Base-by-base conservation (phyloP, 345 rosid genomes). In the Diplotaxis tenuifolia region DNA sequence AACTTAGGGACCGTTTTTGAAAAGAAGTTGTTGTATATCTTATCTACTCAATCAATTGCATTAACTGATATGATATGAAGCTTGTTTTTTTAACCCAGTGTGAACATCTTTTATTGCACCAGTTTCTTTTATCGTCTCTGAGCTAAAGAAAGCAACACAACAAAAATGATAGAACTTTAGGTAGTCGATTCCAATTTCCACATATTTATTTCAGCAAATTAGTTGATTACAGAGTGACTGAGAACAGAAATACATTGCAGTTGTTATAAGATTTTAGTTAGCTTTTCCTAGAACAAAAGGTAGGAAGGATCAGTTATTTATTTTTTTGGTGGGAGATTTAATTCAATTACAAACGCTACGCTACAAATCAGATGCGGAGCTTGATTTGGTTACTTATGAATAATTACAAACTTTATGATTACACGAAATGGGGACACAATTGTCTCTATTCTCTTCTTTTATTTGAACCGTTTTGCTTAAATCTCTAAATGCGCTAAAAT, bases 151-250 rank as follows among this genome's bases (percentile, higher is more conserved):
- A 47, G 53, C 53, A 47, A 47, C 20, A 47, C 20, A 47, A 47
- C 20, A 47, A 47, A 47, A 16, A 47, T 47, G 4, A 47, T 45
- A 47, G 53, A 47, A 47, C 21, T 16, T 47, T 47, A 47, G 54
- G 54, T 47, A 47, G 54, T 16, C 21, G 3, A 47, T 47, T 47
- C 54, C 53, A 47, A 16, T 47, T 16, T 4, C 7, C 54, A 15
- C 21, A 47, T 47, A 20, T 47, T 15, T 7, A 2, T 15, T 15
- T 47, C 54, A 47, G 83, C 31, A 88, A 89, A 88, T 36, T 88
- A 67, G 5, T 57, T 47, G 53, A 22, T 29, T 65, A 22, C 25
- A 65, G 71, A 73, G 25, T 12, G 66, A 57, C 7, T 73, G 59
- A 42, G 29, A 15, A 47, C 58, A 29, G 28, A 15, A 45, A 57